Evolutionary conservation across 306 rosid genomes (phyloP).

Genomic region (Fragaria ananassa): DNA sequence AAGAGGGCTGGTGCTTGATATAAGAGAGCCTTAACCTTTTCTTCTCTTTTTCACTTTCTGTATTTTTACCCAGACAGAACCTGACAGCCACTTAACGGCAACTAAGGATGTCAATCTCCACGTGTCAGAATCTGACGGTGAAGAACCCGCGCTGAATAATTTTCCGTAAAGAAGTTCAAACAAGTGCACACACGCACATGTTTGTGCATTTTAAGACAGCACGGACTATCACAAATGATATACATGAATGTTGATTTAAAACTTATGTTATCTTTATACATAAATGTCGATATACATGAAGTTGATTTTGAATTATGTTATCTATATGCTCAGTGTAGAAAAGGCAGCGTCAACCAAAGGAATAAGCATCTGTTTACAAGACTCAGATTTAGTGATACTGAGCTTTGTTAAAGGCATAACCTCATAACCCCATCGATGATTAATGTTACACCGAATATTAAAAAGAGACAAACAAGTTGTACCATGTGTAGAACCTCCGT

Average conservation of each 20-base stretch:
- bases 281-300: neutral
- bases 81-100: too few relatives aligned
- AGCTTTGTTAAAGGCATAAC: neutral
- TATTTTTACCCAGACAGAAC: too few relatives aligned
- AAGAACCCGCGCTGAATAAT: too few relatives aligned
- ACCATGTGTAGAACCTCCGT: conserved; percentile 7
- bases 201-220: neutral
- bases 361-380: neutral
- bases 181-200: neutral
- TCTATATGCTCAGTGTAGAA: neutral
- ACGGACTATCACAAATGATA: neutral
- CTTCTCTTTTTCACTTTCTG: too few relatives aligned
- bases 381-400: neutral
- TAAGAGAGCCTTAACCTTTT: too few relatives aligned
- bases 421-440: neutral
- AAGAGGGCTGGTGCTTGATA: too few relatives aligned
- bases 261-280: neutral
- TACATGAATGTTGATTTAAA: neutral
- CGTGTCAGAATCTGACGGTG: too few relatives aligned
- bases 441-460: neutral
- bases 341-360: neutral
- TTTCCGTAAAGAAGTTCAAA: neutral
- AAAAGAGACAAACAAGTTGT: neutral
- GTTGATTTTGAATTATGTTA: neutral
- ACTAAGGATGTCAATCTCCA: too few relatives aligned